Conservation (phyloP, 2,329 filamentous ascomycete genomes). For the Monosporascus sp. region DNA sequence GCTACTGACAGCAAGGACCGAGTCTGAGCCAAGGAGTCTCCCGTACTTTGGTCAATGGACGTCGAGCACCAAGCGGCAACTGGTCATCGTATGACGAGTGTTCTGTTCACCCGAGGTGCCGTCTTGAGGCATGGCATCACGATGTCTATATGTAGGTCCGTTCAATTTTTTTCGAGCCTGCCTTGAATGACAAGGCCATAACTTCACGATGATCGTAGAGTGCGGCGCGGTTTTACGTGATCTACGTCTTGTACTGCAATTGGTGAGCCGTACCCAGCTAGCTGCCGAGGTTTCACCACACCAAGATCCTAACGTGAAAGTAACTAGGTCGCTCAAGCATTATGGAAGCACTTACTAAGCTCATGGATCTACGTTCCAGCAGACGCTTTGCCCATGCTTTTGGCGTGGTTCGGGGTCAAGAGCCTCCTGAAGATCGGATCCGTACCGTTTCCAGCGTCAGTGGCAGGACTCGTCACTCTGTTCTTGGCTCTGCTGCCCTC, state of each 20-base stretch:
- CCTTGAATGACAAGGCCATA: neutral
- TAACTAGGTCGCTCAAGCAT: conserved; percentile 10
- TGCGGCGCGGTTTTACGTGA: neutral
- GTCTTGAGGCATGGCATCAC: neutral
- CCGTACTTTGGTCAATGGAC: neutral
- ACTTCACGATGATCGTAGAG: neutral
- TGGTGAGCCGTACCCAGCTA: neutral
- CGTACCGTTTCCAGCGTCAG: conserved; percentile 54
- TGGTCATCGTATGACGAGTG: neutral
- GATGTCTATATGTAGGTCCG: neutral
- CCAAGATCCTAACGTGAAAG: neutral
- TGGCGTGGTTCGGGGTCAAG: conserved; percentile 38
- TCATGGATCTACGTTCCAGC: conserved; percentile 48
- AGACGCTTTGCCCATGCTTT: conserved; percentile 34
- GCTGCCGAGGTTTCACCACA: neutral
- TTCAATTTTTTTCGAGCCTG: neutral
- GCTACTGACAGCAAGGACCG: neutral
- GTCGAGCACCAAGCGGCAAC: neutral
- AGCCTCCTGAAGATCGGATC: conserved; percentile 38
- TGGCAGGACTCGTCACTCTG: conserved; percentile 51
- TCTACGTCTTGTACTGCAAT: neutral
- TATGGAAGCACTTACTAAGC: conserved; percentile 16
- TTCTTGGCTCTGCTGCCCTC: conserved; percentile 44
- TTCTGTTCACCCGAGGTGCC: neutral
- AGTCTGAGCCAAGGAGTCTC: neutral